Conservation (phyloP, 2,329 filamentous ascomycete genomes). For the Colletotrichum tamarilloi region DNA sequence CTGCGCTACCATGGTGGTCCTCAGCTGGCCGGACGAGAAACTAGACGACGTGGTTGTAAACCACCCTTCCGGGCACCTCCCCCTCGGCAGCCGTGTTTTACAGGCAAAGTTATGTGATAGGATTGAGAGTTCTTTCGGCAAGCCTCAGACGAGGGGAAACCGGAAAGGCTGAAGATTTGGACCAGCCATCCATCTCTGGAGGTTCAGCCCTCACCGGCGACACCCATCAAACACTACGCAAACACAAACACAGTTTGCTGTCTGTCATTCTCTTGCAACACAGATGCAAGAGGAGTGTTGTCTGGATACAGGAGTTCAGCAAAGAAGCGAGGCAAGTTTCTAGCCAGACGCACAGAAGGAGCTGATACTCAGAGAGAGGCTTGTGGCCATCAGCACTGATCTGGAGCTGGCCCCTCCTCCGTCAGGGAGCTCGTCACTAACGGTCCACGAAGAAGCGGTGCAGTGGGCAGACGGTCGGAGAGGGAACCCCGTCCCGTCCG, state of each 20-base stretch:
- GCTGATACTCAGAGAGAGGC: neutral
- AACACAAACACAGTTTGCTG: neutral
- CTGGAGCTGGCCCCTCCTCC: neutral
- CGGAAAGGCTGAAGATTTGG: neutral
- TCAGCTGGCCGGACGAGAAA: neutral
- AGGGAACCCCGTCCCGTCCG: slow-evolving; percentile 16
- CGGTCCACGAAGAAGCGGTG: neutral
- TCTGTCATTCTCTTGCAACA: neutral
- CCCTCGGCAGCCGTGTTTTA: slow-evolving; percentile 33
- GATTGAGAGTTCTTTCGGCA: neutral
- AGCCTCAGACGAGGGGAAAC: neutral
- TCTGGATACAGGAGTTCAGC: neutral
- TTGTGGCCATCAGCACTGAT: neutral
- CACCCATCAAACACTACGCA: neutral
- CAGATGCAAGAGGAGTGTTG: neutral
- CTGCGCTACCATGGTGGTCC: slow-evolving; percentile 16
- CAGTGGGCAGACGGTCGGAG: neutral
- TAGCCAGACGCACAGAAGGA: neutral
- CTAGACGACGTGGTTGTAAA: slow-evolving; percentile 10
- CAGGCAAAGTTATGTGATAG: slow-evolving; percentile 15
- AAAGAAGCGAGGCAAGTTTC: neutral
- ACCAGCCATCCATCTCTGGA: neutral
- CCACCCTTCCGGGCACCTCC: slow-evolving; percentile 4
- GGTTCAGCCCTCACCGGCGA: neutral
- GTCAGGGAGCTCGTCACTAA: neutral